Conservation (phyloP, 106 monocot genomes). For the Phalaenopsis equestris region DNA sequence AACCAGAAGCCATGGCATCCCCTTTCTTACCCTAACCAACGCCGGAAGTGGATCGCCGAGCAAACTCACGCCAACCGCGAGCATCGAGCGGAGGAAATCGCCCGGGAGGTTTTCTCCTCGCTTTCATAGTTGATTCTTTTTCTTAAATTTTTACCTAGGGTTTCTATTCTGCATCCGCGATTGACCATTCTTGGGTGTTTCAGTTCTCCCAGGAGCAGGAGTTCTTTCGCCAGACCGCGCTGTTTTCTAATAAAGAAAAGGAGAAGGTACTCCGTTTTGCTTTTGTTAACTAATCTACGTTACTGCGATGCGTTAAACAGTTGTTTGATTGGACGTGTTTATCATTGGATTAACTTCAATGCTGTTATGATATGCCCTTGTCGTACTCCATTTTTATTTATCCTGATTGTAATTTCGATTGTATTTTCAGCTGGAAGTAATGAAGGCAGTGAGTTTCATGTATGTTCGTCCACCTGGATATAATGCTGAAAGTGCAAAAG, state of each 20-base stretch:
- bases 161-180: not conserved
- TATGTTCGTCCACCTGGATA: slow-evolving; percentile 96
- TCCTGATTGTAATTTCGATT: not conserved
- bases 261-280: slow-evolving; percentile 53
- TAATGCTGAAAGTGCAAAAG: slow-evolving; percentile 96
- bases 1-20: slow-evolving; percentile 99
- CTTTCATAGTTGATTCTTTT: not conserved
- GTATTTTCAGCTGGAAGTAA: slow-evolving; percentile 62
- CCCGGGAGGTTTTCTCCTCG: slow-evolving; percentile 38
- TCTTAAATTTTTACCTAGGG: not conserved
- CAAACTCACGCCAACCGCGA: slow-evolving; percentile 61
- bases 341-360: not conserved
- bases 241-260: slow-evolving; percentile 84
- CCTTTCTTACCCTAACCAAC: slow-evolving; percentile 96
- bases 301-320: not conserved
- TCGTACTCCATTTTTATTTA: not conserved
- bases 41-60: slow-evolving; percentile 99
- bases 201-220: slow-evolving; percentile 98
- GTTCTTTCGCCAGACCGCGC: slow-evolving; percentile 91
- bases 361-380: not conserved
- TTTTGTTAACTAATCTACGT: not conserved
- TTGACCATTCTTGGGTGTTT: slow-evolving; percentile 4
- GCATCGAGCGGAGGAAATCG: slow-evolving; percentile 65
- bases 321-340: not conserved
- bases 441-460: slow-evolving; percentile 99